Percentiles rank a stretch among this genome's conserved stretches.
phyloP scores from a whole-genome alignment of 345 rosid species.

The Hibiscus trionum region DNA sequence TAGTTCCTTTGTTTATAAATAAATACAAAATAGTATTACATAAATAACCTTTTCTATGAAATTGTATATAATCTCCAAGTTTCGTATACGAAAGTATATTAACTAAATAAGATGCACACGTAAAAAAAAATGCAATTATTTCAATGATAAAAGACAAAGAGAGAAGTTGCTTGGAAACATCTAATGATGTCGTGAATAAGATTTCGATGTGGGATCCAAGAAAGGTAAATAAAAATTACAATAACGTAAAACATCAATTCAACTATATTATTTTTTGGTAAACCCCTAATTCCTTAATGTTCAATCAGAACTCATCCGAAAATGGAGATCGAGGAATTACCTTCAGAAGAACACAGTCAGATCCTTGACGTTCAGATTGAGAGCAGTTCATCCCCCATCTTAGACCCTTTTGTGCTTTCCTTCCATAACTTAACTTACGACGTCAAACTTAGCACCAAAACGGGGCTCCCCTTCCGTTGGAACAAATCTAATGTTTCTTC shows the following conservation, averaged over 20 bases:
- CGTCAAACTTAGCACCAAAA: conserved; percentile 36
- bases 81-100: neutral
- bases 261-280: neutral
- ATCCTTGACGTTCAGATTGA: neutral
- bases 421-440: conserved; percentile 61
- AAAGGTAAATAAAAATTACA: neutral
- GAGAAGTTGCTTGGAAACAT: conserved; percentile 1
- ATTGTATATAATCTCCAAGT: neutral
- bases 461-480: conserved; percentile 22
- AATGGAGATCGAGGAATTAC: conserved; percentile 8
- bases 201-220: neutral
- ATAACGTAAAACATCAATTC: neutral
- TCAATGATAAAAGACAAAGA: neutral
- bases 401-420: conserved; percentile 64
- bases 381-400: conserved; percentile 19
- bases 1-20: too few species aligned
- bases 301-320: neutral
- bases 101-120: too few species aligned
- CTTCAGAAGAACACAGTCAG: conserved; percentile 5
- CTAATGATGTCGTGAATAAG: neutral
- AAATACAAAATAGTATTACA: neutral
- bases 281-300: neutral
- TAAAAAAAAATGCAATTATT: neutral
- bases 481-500: conserved; percentile 4
- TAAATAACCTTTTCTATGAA: too few species aligned